Evolutionary conservation across 129 eudicot species (phyloP), one percentile per base, ranked within the genome.

Genomic region (Lactuca sativa): DNA sequence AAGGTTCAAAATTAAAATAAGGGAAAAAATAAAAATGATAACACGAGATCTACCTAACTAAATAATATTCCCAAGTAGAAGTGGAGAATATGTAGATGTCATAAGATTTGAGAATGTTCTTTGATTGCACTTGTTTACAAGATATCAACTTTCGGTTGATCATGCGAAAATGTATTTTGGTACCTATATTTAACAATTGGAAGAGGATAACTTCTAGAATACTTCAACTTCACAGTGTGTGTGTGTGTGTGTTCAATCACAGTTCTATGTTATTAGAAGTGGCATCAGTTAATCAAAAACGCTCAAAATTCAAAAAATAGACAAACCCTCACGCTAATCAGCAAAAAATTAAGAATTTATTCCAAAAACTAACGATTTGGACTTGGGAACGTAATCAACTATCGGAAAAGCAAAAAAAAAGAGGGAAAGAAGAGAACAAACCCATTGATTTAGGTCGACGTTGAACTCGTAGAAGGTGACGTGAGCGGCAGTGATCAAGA

Each of bases 401-500:
- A 48, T 49, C 21, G 14, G 1, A 38, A 40, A 7, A 47, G 17
- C 71, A 49, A 49, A n/a, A 49, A 49, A n/a, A 37, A 36, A 7
- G 31, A 2, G 30, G 30, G 15, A 21, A 43, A 5, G 17, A 41
- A 6, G 17, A 1, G 25, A 37, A 67, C 82, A 9, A 64, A 90
- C 96, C 96, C 96, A 90, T 76, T 90, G 90, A 68, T 82, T 87
- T 59, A 70, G 83, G 32, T 83, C 88, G 75, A 90, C 82, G 76
- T 87, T 82, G 86, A 90, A 90, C 55, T 72, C 90, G 57, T 90
- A 90, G 56, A 87, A 81, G 74, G 95, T 85, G 65, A 90, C 97
- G 32, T 90, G 97, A 76, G 95, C 89, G 37, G 95, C 97, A 31
- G 95, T 90, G 59, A 87, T 84, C 16, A 90, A 66, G 86, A 90